Conservation (phyloP, 2,329 filamentous ascomycete genomes). For the Escovopsis sp. region DNA sequence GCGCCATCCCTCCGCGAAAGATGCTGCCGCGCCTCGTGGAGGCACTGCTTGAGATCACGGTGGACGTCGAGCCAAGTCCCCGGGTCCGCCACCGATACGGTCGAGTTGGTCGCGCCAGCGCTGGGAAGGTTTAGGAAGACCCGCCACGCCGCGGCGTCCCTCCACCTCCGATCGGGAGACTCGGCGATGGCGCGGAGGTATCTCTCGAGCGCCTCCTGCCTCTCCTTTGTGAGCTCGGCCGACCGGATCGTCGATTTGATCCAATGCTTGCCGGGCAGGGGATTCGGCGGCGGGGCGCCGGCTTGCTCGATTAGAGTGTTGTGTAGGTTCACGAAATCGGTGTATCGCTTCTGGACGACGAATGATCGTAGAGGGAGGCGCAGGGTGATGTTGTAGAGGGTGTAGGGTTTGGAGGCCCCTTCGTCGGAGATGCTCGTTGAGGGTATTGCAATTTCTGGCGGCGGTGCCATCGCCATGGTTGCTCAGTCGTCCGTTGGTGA, state of each 20-base stretch:
- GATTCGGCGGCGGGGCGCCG: conserved; percentile 47
- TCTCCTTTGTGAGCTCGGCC: conserved; percentile 53
- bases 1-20: conserved; percentile 51
- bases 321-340: conserved; percentile 60
- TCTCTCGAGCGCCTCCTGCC: conserved; percentile 51
- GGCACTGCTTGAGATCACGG: conserved; percentile 52
- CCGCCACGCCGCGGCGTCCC: conserved; percentile 58
- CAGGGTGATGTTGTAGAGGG: conserved; percentile 64
- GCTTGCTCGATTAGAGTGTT: conserved; percentile 43
- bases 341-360: conserved; percentile 69
- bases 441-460: conserved; percentile 52
- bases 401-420: conserved; percentile 48
- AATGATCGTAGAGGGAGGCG: conserved; percentile 63
- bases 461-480: conserved; percentile 38
- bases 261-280: conserved; percentile 64
- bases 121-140: conserved; percentile 57
- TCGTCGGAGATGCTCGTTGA: conserved; percentile 45
- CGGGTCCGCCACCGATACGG: conserved; percentile 40
- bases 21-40: conserved; percentile 50
- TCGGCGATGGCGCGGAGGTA: conserved; percentile 62
- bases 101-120: conserved; percentile 32
- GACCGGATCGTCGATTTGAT: conserved; percentile 58
- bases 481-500: too few species aligned
- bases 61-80: conserved; percentile 66
- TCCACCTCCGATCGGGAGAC: conserved; percentile 61